Conservation (phyloP, 2,329 filamentous ascomycete genomes). For the Paraphoma sp. region DNA sequence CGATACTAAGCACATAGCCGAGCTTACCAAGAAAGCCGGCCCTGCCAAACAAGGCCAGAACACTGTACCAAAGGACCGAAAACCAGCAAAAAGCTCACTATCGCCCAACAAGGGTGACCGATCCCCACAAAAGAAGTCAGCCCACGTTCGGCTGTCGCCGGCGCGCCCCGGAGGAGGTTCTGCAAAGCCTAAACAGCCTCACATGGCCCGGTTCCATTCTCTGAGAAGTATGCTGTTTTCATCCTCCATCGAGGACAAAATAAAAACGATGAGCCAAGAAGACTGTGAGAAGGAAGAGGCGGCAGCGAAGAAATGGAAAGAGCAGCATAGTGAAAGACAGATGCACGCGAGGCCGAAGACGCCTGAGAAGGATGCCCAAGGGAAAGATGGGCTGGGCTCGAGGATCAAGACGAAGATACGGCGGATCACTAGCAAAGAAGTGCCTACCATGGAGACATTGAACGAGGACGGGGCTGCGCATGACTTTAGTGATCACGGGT, state of each 20-base stretch:
- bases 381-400: conserved; percentile 27
- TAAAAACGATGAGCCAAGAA: conserved; percentile 26
- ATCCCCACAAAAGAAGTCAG: conserved; percentile 14
- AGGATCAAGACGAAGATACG: conserved; percentile 34
- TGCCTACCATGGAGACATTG: conserved; percentile 30
- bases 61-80: conserved; percentile 2
- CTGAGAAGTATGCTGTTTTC: conserved; percentile 43
- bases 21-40: conserved; percentile 12
- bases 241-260: conserved; percentile 37
- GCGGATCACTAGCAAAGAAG: conserved; percentile 38
- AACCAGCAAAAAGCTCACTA: conserved; percentile 10
- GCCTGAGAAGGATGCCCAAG: conserved; percentile 22
- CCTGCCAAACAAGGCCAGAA: conserved; percentile 13
- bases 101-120: conserved; percentile 21
- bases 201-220: conserved; percentile 43
- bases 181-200: conserved; percentile 25
- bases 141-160: conserved; percentile 11
- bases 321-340: conserved; percentile 35
- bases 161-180: conserved; percentile 11
- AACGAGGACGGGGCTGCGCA: conserved; percentile 22
- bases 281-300: conserved; percentile 24
- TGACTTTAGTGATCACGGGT: conserved; percentile 25
- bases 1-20: conserved; percentile 10
- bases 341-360: conserved; percentile 35
- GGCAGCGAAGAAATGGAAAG: conserved; percentile 32